phyloP scores from a whole-genome alignment of 2,329 filamentous ascomycete species.

The Hypoxylon sp. region DNA sequence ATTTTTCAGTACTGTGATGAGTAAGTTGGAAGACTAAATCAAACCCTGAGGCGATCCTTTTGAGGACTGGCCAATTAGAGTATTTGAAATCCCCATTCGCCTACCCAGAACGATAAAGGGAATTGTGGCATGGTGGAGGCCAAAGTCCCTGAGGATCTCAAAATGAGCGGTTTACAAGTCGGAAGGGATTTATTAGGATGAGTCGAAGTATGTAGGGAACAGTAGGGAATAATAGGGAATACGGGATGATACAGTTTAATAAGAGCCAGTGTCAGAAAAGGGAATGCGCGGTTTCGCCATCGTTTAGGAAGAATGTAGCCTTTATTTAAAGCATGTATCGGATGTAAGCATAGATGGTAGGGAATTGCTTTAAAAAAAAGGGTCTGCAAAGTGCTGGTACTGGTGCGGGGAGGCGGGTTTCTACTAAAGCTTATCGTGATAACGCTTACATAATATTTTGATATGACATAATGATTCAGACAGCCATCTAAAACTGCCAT shows the following conservation, averaged over 20 bases:
- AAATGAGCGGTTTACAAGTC: constrained; percentile 8
- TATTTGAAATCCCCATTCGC: constrained; percentile 18
- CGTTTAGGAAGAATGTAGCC: constrained; percentile 13
- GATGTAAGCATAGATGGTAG: constrained; percentile 3
- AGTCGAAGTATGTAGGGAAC: constrained; percentile 1
- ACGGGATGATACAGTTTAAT: constrained; percentile 17
- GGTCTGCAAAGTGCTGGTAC: not conserved
- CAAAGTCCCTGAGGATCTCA: constrained; percentile 12
- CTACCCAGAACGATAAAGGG: constrained; percentile 42
- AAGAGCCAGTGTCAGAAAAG: not conserved
- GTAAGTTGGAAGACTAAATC: constrained; percentile 21
- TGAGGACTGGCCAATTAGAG: constrained; percentile 35
- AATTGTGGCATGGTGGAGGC: constrained; percentile 20
- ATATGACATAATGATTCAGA: not conserved
- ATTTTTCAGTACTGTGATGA: constrained; percentile 18
- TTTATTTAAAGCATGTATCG: not conserved
- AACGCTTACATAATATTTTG: constrained; percentile 11
- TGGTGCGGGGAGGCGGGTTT: no score
- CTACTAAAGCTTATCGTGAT: constrained; percentile 10
- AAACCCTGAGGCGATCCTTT: constrained; percentile 41
- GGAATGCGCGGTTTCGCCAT: constrained; percentile 12
- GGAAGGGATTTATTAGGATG: constrained; percentile 9
- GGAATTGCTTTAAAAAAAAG: not conserved
- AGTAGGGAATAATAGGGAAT: constrained; percentile 1
- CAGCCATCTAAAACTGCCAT: constrained; percentile 1